A percentile compares a stretch with the other conserved stretches of the same genome.
phyloP scores from a whole-genome alignment of 768 basidiomycete genomes.

The Boletus tylopilopsis region DNA sequence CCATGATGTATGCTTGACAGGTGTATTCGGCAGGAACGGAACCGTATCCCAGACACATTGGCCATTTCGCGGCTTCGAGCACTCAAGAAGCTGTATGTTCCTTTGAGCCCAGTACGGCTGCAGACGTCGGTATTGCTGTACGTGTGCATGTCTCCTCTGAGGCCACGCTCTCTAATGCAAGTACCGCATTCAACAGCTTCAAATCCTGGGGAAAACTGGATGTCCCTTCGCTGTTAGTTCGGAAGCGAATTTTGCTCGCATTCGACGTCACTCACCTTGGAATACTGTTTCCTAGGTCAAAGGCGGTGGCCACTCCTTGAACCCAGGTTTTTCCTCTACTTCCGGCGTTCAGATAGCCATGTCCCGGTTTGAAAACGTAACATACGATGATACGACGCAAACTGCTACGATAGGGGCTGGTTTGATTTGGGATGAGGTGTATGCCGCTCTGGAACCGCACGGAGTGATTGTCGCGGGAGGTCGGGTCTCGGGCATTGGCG shows the following conservation, averaged over 20 bases:
- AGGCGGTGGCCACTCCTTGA: slow-evolving; percentile 57
- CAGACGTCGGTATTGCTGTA: slow-evolving; percentile 52
- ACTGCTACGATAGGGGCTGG: slow-evolving; percentile 40
- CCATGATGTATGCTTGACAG: slow-evolving; percentile 6
- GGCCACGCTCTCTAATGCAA: background rate
- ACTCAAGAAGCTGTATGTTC: slow-evolving; percentile 45
- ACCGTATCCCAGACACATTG: slow-evolving; percentile 39
- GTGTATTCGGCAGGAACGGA: slow-evolving; percentile 14
- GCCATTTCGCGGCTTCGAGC: slow-evolving; percentile 50
- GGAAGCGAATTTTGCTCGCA: background rate
- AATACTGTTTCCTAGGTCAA: slow-evolving; percentile 42
- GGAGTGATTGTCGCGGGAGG: slow-evolving; percentile 57
- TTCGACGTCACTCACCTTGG: background rate
- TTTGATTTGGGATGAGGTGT: slow-evolving; percentile 67
- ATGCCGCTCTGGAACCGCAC: slow-evolving; percentile 46
- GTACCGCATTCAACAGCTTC: slow-evolving; percentile 35
- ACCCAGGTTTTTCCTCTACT: slow-evolving; percentile 59
- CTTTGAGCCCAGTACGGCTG: slow-evolving; percentile 53
- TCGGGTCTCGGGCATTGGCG: slow-evolving; percentile 54
- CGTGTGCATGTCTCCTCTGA: slow-evolving; percentile 1
- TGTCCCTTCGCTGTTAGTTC: slow-evolving; percentile 53
- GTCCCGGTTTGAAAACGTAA: slow-evolving; percentile 43
- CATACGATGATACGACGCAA: slow-evolving; percentile 36
- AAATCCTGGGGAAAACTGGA: slow-evolving; percentile 39
- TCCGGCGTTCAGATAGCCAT: slow-evolving; percentile 57